Base-by-base conservation (phyloP, 768 basidiomycete genomes). In the Lactarius quietus region DNA sequence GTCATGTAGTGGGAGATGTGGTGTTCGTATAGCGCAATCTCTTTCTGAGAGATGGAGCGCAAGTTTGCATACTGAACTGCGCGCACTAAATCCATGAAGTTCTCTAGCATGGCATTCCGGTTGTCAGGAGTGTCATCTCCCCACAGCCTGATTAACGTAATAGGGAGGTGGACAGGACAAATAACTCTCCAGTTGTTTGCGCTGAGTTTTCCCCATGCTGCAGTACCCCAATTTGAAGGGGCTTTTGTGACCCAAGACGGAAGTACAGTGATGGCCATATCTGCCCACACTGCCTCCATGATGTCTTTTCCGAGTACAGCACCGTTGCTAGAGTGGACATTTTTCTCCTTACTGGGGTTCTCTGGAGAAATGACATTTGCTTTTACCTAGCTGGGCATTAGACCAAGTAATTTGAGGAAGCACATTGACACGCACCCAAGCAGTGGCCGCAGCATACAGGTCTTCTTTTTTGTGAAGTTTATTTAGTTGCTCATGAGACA, bases 81-180 rank as follows among this genome's bases (percentile, higher is more conserved):
- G 3, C 56, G 59, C 1, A 72, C 72, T 10, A 77, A 67, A 57
- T 76, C 69, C 62, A 78, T 67, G 62, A 75, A 77, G 62, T 78
- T 77, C 3, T 61, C 51, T 6, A 79, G 68, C 55, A 75, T 65
- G 9, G 66, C 53, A 5, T 35, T 31, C 41, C 41, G 3, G 2
- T 67, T 29, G 15, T 61, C 61, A 0, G 72, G 70, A 1, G 67
- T 66, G 2, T 59, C 53, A 18, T 71, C 65, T 23, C 72, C 71
- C 79, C 78, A 81, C 0, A 78, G 65, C 7, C 76, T 70, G 18
- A 77, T 73, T n/a, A n/a, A n/a, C n/a, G n/a, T n/a, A n/a, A n/a
- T n/a, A n/a, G n/a, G n/a, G n/a, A n/a, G n/a, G n/a, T 3, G 73
- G 20, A 80, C 70, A 0, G 72, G 71, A 61, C 74, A 75, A 4